Conservation (phyloP, 768 basidiomycete species). For the Myochromella boudieri region DNA sequence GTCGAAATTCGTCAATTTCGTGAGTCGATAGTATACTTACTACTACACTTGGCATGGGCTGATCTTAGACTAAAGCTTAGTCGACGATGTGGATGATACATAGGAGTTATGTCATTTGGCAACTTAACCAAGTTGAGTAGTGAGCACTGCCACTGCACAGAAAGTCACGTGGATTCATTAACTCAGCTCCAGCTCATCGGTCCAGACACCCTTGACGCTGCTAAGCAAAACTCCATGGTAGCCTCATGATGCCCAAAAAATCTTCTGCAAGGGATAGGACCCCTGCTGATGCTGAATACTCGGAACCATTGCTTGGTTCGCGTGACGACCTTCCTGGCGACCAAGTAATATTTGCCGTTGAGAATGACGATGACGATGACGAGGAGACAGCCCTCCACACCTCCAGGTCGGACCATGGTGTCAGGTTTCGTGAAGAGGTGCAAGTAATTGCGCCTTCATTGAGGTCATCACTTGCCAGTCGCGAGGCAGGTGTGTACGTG, state of each 20-base stretch:
- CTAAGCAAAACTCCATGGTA: conserved; percentile 17
- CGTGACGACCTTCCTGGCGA: conserved; percentile 37
- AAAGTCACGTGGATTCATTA: too few species aligned
- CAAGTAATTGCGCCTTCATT: conserved; percentile 68
- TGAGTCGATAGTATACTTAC: too few species aligned
- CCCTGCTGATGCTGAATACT: conserved; percentile 37
- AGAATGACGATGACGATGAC: conserved; percentile 52
- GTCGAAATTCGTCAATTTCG: too few species aligned
- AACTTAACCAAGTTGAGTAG: too few species aligned
- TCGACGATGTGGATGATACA: too few species aligned
- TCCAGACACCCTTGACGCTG: too few species aligned
- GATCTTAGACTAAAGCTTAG: too few species aligned
- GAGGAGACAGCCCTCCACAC: conserved; percentile 32
- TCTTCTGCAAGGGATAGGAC: conserved; percentile 28
- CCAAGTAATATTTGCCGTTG: conserved; percentile 54
- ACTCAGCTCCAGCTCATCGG: too few species aligned
- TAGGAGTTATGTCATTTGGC: too few species aligned
- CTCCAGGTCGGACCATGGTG: conserved; percentile 41
- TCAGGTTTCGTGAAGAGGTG: conserved; percentile 69
- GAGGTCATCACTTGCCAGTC: conserved; percentile 71
- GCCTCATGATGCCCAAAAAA: conserved; percentile 24
- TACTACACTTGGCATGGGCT: too few species aligned
- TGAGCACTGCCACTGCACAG: too few species aligned
- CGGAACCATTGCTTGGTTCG: conserved; percentile 59
- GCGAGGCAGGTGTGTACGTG: conserved; percentile 74